Evolutionary conservation across 2,329 filamentous ascomycete genomes (phyloP).

Genomic region (Paraconiothyrium sp.): DNA sequence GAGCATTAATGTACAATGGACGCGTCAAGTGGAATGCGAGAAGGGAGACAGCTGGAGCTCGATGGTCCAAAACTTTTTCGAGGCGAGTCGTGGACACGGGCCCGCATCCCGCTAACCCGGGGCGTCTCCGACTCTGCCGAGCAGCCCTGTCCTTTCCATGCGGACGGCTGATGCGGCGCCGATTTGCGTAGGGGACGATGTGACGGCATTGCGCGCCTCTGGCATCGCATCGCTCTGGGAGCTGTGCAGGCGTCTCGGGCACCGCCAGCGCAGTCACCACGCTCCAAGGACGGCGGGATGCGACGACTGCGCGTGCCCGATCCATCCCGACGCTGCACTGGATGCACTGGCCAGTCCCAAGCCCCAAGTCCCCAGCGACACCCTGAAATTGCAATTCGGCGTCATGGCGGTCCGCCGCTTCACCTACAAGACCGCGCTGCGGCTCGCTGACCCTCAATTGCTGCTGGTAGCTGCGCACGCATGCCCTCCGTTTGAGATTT

Average conservation of each 20-base stretch:
- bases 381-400: conserved; percentile 16
- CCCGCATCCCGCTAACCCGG: conserved; percentile 29
- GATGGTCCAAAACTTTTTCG: conserved; percentile 39
- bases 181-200: not conserved
- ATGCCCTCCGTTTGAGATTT: conserved; percentile 27
- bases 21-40: conserved; percentile 19
- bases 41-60: conserved; percentile 13
- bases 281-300: not conserved
- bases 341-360: not conserved
- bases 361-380: not conserved
- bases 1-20: conserved; percentile 48
- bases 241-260: not conserved
- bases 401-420: conserved; percentile 10
- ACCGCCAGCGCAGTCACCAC: not conserved
- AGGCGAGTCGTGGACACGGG: conserved; percentile 22
- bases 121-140: conserved; percentile 12
- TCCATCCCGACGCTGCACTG: conserved; percentile 9
- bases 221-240: too few species aligned
- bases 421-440: conserved; percentile 4
- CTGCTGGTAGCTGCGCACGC: conserved; percentile 13
- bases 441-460: conserved; percentile 12
- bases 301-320: not conserved
- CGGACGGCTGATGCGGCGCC: conserved; percentile 1
- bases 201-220: conserved; percentile 7
- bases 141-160: conserved; percentile 3